These are phyloP conservation scores for Fraxinus paxiana DNA, from an alignment of 305 asterid genomes.

Conservation along the genomic window DNA sequence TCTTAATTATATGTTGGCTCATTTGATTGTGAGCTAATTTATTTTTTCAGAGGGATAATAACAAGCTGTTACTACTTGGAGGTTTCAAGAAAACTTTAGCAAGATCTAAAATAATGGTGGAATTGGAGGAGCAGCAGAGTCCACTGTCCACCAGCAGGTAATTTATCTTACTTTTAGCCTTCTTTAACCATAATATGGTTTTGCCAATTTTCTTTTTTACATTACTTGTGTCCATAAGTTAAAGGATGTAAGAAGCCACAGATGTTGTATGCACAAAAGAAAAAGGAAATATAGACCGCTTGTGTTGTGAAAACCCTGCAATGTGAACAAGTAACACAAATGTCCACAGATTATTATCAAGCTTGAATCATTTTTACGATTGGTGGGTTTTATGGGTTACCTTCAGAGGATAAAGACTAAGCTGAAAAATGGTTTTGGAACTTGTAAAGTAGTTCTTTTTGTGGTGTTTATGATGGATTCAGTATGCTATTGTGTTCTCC, in stretches of 20 bases:
- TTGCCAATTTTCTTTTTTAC: neutral
- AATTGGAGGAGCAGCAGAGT: slow-evolving; percentile 48
- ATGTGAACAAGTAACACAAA: neutral
- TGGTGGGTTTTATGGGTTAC: neutral
- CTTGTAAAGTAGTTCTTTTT: neutral
- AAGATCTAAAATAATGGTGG: slow-evolving; percentile 39
- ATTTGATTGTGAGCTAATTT: neutral
- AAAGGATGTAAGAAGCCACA: neutral
- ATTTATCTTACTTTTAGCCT: slow-evolving; percentile 18
- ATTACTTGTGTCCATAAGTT: slow-evolving; percentile 11
- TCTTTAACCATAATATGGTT: slow-evolving; percentile 1
- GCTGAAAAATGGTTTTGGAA: neutral
- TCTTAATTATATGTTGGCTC: neutral
- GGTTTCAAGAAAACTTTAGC: slow-evolving; percentile 15
- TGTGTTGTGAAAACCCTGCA: neutral
- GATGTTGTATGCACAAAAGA: neutral
- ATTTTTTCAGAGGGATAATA: neutral
- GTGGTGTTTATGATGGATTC: neutral
- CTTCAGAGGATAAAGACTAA: neutral
- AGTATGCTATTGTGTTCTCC: neutral
- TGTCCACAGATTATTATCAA: neutral
- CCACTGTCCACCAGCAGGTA: slow-evolving; percentile 44
- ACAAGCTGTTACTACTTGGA: neutral
- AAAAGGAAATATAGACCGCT: neutral
- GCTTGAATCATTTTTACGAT: neutral